phyloP scores from a whole-genome alignment of 148 eudicot genomes.

The Dysphania ambrosioides region DNA sequence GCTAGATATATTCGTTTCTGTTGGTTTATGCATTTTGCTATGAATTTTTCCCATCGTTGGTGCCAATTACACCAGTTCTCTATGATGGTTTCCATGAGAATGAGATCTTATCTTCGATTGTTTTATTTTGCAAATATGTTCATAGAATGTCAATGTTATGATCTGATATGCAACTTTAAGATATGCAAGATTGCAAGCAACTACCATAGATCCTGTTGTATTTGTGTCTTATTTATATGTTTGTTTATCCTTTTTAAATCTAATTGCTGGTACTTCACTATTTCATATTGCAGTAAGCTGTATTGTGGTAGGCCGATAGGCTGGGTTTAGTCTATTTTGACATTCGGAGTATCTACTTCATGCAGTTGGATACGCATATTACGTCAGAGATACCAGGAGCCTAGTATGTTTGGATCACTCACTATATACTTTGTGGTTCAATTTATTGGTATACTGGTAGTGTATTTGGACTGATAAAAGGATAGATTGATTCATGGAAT shows the following conservation, averaged over 20 bases:
- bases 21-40: slow-evolving; percentile 19
- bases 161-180: slow-evolving; percentile 32
- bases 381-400: neutral
- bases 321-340: slow-evolving; percentile 10
- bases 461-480: neutral
- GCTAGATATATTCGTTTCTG: slow-evolving; percentile 20
- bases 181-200: slow-evolving; percentile 44
- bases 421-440: neutral
- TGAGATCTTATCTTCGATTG: slow-evolving; percentile 63
- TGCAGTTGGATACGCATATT: neutral
- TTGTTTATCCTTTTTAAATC: too few relatives aligned
- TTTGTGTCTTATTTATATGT: slow-evolving; percentile 4
- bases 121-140: slow-evolving; percentile 35
- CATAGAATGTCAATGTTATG: slow-evolving; percentile 33
- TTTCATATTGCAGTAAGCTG: neutral
- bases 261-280: slow-evolving; percentile 12
- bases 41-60: slow-evolving; percentile 23
- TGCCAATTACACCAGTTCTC: slow-evolving; percentile 14
- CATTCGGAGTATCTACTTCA: slow-evolving; percentile 27
- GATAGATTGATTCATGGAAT: neutral
- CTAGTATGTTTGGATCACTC: neutral
- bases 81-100: slow-evolving; percentile 23
- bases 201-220: slow-evolving; percentile 34
- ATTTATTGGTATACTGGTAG: neutral
- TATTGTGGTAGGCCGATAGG: too few relatives aligned